Conservation (phyloP, 768 basidiomycete genomes). For the Mycena rosella region DNA sequence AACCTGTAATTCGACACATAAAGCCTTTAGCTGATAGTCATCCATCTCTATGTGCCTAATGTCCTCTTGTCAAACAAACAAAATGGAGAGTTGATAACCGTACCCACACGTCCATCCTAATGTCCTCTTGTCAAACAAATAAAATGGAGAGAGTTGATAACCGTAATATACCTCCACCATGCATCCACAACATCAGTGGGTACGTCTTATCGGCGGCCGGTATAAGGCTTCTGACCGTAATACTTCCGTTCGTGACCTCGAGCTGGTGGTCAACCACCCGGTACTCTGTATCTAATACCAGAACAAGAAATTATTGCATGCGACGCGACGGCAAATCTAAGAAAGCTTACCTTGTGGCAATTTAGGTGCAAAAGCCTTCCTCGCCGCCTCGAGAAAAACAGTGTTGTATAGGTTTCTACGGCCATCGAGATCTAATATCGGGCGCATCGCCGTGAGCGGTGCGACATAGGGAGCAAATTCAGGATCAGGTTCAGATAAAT, state of each 20-base stretch:
- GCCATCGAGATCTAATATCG: neutral
- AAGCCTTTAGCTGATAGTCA: slow-evolving; percentile 24
- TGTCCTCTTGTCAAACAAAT: neutral
- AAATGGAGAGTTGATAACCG: neutral
- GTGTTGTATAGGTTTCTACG: slow-evolving; percentile 7
- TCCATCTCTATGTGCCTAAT: slow-evolving; percentile 28
- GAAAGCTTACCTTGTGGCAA: slow-evolving; percentile 28
- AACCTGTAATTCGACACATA: slow-evolving; percentile 31
- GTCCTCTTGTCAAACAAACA: too few relatives aligned
- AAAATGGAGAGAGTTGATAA: neutral
- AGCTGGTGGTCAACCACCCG: slow-evolving; percentile 21
- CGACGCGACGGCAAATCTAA: neutral
- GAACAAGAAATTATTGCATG: neutral
- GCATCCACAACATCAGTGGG: slow-evolving; percentile 34
- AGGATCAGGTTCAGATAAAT: slow-evolving; percentile 31
- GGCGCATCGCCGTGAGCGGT: neutral
- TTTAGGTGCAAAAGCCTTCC: neutral
- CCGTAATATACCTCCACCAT: slow-evolving; percentile 29
- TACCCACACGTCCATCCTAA: slow-evolving; percentile 21
- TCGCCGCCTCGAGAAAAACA: neutral
- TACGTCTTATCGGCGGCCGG: slow-evolving; percentile 14
- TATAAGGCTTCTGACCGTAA: slow-evolving; percentile 23
- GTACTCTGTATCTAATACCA: slow-evolving; percentile 22
- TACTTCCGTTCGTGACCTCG: slow-evolving; percentile 25
- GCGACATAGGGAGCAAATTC: slow-evolving; percentile 28